Evolutionary conservation across 1,284 basidiomycete genomes (phyloP).

Genomic region (Ceratobasidium sp.): DNA sequence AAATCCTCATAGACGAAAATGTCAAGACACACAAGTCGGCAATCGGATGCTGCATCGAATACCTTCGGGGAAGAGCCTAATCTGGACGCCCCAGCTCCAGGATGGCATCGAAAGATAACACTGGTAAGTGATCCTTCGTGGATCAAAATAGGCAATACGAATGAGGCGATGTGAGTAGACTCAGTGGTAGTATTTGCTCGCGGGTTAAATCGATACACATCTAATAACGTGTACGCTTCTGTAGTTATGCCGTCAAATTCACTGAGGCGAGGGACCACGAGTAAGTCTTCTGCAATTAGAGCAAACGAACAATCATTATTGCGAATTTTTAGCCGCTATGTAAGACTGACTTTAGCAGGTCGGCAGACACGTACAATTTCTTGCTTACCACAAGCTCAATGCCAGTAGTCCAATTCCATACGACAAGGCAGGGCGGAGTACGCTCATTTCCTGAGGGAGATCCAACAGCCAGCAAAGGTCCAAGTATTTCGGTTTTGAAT

Average conservation of each 20-base stretch:
- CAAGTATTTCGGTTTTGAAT: neutral
- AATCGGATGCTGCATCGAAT: neutral
- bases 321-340: too few species aligned
- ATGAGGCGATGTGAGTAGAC: neutral
- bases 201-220: conserved; percentile 14
- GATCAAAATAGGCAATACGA: neutral
- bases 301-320: too few species aligned
- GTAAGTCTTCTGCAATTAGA: too few species aligned
- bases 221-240: neutral
- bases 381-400: neutral
- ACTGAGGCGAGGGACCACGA: too few species aligned
- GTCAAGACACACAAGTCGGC: conserved; percentile 5
- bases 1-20: neutral
- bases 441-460: too few species aligned
- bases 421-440: neutral
- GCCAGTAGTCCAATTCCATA: conserved; percentile 10
- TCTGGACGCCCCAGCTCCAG: neutral
- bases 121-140: neutral
- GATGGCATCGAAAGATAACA: neutral
- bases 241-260: too few species aligned
- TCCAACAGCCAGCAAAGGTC: neutral
- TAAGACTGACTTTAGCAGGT: neutral
- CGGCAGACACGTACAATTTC: neutral
- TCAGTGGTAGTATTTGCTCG: neutral
- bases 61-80: neutral